Conservation (phyloP, 805 yeast genomes). For the Millerago galiae region DNA sequence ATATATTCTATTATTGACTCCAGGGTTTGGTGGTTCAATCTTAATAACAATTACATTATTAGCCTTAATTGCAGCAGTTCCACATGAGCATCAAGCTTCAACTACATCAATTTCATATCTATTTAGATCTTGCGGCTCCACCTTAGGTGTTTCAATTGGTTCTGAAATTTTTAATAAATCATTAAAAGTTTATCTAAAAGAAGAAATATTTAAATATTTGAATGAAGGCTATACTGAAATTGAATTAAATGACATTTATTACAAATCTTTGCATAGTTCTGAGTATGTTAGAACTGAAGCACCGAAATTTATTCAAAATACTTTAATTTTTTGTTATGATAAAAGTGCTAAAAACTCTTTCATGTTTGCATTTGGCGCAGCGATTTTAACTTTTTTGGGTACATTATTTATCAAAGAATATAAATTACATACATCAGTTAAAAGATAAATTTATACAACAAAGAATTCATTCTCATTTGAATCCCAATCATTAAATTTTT, state of each 20-base stretch:
- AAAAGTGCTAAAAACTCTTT: constrained; percentile 49
- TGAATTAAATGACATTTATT: constrained; percentile 38
- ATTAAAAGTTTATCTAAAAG: constrained; percentile 26
- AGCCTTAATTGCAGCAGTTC: constrained; percentile 69
- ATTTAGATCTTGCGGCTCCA: constrained; percentile 61
- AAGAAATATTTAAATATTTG: constrained; percentile 26
- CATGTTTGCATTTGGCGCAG: constrained; percentile 35
- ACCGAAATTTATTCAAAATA: constrained; percentile 42
- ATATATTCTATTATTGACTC: constrained; percentile 37
- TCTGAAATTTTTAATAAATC: constrained; percentile 54
- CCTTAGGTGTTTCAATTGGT: constrained; percentile 57
- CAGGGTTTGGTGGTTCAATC: constrained; percentile 51
- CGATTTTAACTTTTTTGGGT: constrained; percentile 32
- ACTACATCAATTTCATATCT: constrained; percentile 63
- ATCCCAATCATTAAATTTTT: constrained; percentile 6
- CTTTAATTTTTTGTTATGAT: constrained; percentile 46
- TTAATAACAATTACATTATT: constrained; percentile 60
- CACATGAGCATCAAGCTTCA: constrained; percentile 57
- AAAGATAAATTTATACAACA: constrained; percentile 26
- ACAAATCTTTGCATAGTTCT: constrained; percentile 49
- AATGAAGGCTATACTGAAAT: constrained; percentile 31
- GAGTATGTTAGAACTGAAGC: constrained; percentile 45
- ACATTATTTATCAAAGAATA: constrained; percentile 51
- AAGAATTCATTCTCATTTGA: constrained; percentile 2
- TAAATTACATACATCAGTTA: constrained; percentile 45